Evolutionary conservation across 208 protist genomes (phyloP).

Genomic region (Wallacemonas rigidus): DNA sequence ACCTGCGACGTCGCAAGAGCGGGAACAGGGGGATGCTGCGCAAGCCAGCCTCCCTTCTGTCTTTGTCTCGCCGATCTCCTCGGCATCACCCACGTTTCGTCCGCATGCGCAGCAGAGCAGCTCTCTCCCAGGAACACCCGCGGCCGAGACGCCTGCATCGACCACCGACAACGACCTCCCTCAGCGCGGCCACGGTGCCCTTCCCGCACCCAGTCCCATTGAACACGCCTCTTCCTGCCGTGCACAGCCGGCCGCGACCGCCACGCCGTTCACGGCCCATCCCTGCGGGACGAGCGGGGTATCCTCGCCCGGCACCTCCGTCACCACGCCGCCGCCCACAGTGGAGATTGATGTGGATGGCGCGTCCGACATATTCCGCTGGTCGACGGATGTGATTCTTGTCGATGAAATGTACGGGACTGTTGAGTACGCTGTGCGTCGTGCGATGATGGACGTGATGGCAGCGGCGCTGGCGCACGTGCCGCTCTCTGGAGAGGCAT

Average conservation of each 20-base stretch:
- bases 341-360: constrained; percentile 1
- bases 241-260: too few species aligned
- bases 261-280: too few species aligned
- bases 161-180: too few species aligned
- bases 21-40: too few species aligned
- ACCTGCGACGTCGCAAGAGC: too few species aligned
- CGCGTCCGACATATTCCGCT: constrained; percentile 38
- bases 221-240: too few species aligned
- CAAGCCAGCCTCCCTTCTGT: neutral
- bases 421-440: constrained; percentile 36
- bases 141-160: too few species aligned
- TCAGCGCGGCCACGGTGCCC: neutral
- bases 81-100: neutral
- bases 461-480: neutral
- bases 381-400: constrained; percentile 61
- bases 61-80: neutral
- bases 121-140: too few species aligned
- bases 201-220: neutral
- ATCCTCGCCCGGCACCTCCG: constrained; percentile 13
- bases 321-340: constrained; percentile 22
- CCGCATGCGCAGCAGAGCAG: too few species aligned
- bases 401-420: constrained; percentile 39
- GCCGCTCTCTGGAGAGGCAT: neutral
- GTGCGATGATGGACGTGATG: constrained; percentile 15
- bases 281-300: too few species aligned